phyloP scores from a whole-genome alignment of 176 grass and related monocot species.

The Rhynchospora tenuis region DNA sequence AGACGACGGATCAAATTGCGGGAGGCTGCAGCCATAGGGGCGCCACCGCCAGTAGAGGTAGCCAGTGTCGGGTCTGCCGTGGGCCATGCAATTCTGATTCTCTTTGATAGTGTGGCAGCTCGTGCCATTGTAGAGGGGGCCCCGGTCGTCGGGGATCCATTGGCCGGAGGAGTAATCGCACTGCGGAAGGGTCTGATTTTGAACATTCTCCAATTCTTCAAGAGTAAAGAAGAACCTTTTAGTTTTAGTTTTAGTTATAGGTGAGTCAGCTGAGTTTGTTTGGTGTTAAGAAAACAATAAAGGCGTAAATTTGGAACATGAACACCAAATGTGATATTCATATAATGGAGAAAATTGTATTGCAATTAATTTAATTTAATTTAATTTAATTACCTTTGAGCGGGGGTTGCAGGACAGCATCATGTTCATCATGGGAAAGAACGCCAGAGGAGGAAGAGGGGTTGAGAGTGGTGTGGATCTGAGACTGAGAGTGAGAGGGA shows the following conservation, averaged over 20 bases:
- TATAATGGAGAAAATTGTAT: no score
- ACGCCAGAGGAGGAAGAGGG: neutral
- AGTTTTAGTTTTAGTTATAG: no score
- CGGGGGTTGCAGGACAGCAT: neutral
- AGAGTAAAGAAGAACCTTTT: no score
- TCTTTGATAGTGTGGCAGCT: conserved; percentile 74
- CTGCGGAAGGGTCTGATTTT: neutral
- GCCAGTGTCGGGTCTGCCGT: conserved; percentile 69
- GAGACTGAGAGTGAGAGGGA: neutral
- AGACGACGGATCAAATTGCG: conserved; percentile 43
- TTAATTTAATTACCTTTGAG: neutral
- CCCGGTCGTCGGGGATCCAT: conserved; percentile 49
- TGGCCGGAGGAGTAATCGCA: conserved; percentile 65
- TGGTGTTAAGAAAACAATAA: no score
- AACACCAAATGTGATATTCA: no score
- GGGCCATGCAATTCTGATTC: conserved; percentile 83
- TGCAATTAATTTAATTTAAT: neutral
- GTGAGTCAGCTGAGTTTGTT: no score
- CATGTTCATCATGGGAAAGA: neutral
- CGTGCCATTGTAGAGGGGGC: conserved; percentile 49
- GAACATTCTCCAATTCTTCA: neutral
- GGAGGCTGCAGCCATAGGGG: conserved; percentile 47
- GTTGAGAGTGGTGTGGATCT: neutral
- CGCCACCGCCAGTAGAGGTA: conserved; percentile 80
- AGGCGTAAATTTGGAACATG: no score